Base-by-base conservation (phyloP, 345 rosid species). In the Alliaria petiolata region DNA sequence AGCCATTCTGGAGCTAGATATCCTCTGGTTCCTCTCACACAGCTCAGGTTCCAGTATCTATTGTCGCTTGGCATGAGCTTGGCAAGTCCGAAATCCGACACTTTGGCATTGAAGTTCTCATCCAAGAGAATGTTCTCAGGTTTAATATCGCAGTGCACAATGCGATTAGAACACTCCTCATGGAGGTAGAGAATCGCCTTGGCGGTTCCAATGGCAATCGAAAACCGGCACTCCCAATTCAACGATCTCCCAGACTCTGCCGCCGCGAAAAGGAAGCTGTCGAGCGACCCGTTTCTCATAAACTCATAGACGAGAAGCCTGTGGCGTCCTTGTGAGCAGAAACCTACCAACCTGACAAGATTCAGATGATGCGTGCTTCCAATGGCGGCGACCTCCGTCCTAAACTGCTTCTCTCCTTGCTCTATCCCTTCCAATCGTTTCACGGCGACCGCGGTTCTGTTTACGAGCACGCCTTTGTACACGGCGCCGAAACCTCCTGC, bases 361-460 rank as follows among this genome's bases (percentile, higher is more conserved):
- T 80, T 85, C 70, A 88, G 44, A 57, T 88, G 93, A 81, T 88
- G 93, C 33, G 89, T 83, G 75, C 86, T 82, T 15, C 93, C 72
- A 25, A 88, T 84, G 7, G 83, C 80, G 16, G 86, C 80, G 60
- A 86, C 84, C 78, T 85, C 88, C 56, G 78, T 79, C 62, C 86
- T 65, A 57, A 84, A 88, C 62, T 80, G 82, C 44, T 79, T 85
- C 65, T 82, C 87, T 2, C 85, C 86, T 63, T 70, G 87, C 62
- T 79, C 80, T 20, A 79, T 81, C 26, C 84, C 81, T 35, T 84
- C 82, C 2, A 85, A 79, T 22, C 78, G 83, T 80, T 87, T 87
- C 36, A 85, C 85, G 0, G 90, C 90, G 39, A 80, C 66, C 70
- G 39, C 68, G 0, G 75, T 75, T 51, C 79, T 78, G 62, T 81